A percentile compares a stretch with the other conserved stretches of the same genome.
These are phyloP conservation scores for Rosa multiflora DNA, from an alignment of 306 rosid genomes.

Conservation along the genomic window DNA sequence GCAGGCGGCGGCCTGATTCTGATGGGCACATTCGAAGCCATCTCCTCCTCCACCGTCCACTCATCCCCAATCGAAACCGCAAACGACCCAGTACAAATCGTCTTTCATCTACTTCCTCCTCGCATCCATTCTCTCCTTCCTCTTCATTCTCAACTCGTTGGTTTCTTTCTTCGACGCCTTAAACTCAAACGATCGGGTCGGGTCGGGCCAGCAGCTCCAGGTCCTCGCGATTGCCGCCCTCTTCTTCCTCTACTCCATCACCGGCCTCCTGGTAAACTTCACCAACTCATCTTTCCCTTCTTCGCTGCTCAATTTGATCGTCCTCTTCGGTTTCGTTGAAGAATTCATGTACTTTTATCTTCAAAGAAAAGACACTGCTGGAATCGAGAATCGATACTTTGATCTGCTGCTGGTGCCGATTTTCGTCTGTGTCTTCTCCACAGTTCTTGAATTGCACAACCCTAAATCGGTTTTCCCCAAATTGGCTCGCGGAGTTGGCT, in stretches of 20 bases:
- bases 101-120: slow-evolving; percentile 34
- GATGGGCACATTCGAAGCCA: slow-evolving; percentile 54
- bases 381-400: slow-evolving; percentile 75
- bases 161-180: slow-evolving; percentile 50
- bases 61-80: slow-evolving; percentile 4
- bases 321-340: slow-evolving; percentile 58
- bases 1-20: slow-evolving; percentile 64
- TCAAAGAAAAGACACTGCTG: slow-evolving; percentile 65
- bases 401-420: slow-evolving; percentile 72
- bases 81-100: neutral
- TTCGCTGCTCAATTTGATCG: slow-evolving; percentile 38
- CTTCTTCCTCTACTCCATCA: slow-evolving; percentile 57
- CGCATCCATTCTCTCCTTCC: slow-evolving; percentile 36
- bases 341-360: slow-evolving; percentile 77
- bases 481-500: slow-evolving; percentile 65
- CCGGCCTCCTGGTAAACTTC: slow-evolving; percentile 34
- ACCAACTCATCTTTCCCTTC: slow-evolving; percentile 36
- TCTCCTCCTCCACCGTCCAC: slow-evolving; percentile 9
- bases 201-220: slow-evolving; percentile 66
- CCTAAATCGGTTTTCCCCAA: slow-evolving; percentile 40
- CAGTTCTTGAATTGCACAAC: slow-evolving; percentile 42
- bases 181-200: slow-evolving; percentile 56
- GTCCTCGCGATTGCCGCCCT: slow-evolving; percentile 44
- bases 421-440: slow-evolving; percentile 44
- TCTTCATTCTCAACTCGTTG: slow-evolving; percentile 49